These are phyloP conservation scores for Cytospora paraplurivora DNA, from an alignment of 2,329 filamentous ascomycete species.

Conservation along the genomic window DNA sequence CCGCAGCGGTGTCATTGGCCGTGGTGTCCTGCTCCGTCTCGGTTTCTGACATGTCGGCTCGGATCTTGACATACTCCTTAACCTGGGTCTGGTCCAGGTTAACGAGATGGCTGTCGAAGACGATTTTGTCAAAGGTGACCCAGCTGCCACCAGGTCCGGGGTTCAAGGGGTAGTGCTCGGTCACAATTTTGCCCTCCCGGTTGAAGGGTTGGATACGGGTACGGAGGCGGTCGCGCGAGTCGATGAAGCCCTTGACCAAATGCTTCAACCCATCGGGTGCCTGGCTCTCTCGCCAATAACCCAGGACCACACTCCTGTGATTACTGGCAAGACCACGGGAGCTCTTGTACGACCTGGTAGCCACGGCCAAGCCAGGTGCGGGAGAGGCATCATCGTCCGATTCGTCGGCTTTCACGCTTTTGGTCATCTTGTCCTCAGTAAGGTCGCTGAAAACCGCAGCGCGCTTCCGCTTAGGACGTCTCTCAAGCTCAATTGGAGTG, in stretches of 20 bases:
- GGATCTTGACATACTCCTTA: slow-evolving; percentile 64
- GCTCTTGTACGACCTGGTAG: slow-evolving; percentile 1
- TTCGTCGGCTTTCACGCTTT: slow-evolving; percentile 37
- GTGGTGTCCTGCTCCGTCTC: slow-evolving; percentile 44
- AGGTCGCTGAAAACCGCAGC: slow-evolving; percentile 52
- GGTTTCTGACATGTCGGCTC: slow-evolving; percentile 41
- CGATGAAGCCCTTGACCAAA: slow-evolving; percentile 64
- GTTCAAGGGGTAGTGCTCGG: slow-evolving; percentile 51
- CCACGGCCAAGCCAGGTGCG: slow-evolving; percentile 28
- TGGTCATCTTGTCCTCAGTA: slow-evolving; percentile 51
- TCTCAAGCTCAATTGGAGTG: background rate
- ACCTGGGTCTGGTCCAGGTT: slow-evolving; percentile 58
- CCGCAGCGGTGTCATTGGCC: slow-evolving; percentile 46
- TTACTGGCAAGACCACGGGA: slow-evolving; percentile 33
- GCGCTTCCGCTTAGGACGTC: slow-evolving; percentile 60
- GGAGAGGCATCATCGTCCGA: slow-evolving; percentile 31
- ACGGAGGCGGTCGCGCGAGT: slow-evolving; percentile 60
- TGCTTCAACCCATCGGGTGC: slow-evolving; percentile 56
- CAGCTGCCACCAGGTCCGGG: slow-evolving; percentile 64
- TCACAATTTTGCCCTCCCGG: slow-evolving; percentile 50
- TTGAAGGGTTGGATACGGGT: slow-evolving; percentile 58
- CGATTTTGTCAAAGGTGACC: slow-evolving; percentile 64
- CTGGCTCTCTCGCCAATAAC: slow-evolving; percentile 62
- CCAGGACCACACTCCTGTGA: slow-evolving; percentile 54
- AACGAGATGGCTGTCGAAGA: slow-evolving; percentile 60